Evolutionary conservation across 257 asterid genomes (phyloP), one percentile per base, ranked within the genome.

Genomic region (Capsicum rhomboideum): DNA sequence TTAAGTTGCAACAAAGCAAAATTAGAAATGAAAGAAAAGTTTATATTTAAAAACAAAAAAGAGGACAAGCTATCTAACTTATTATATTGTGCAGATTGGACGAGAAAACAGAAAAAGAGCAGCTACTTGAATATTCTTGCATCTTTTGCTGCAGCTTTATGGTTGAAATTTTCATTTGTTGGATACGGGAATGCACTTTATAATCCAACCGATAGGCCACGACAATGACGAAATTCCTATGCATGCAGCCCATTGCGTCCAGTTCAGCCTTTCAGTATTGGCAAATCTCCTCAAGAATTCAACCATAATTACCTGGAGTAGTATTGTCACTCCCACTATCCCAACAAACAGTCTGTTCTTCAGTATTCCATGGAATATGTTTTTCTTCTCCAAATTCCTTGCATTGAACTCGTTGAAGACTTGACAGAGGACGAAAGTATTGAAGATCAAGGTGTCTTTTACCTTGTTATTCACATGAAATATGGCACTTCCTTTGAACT

Each of bases 251-350:
- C 97, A 93, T 54, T 93, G 91, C 34, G 85, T 90, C 92, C 90
- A 91, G 77, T 82, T 86, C 89, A 93, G 28, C 90, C 93, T 91
- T 84, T 87, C 92, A 34, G 94, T 91, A 69, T 91, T 85, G 2
- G 93, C 97, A 84, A 93, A 91, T 86, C 52, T 91, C 84, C 87
- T 88, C 86, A 93, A 46, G 44, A 93, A 89, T 86, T 93, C 97
- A 85, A 91, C 97, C 97, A 91, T 91, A 69, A 91, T 86, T 77
- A 86, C 91, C 80, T 93, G 97, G 61, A 93, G 90, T 61, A 87
- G 61, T 20, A 89, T 4, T 4, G 97, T 93, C 0, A 88, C 64
- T 68, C 88, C 92, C 18, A 91, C 85, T n/a, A 92, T 92, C 83
- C 93, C 94, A 74, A 91, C 0, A 63, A 91, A 92, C 85, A 92